Percentiles rank a stretch among this genome's conserved stretches.
Evolutionary conservation across 495 filamentous ascomycete genomes (phyloP).

Genomic region (Neurospora hispaniola): DNA sequence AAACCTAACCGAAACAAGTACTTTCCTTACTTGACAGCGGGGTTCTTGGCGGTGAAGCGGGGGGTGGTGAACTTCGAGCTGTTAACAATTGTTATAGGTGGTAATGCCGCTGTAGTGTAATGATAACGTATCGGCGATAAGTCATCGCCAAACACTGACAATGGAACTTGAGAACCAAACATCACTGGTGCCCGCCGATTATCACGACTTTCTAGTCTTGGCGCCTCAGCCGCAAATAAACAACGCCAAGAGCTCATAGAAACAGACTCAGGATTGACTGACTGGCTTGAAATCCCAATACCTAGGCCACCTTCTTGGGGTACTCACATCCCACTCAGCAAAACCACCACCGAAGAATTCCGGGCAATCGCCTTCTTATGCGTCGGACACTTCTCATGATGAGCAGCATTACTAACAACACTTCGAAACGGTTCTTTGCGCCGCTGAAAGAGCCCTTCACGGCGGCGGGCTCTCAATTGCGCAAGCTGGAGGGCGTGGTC

Average conservation of each 20-base stretch:
- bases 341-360: not conserved
- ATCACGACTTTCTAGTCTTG: not conserved
- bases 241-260: not conserved
- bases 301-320: not conserved
- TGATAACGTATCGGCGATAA: not conserved
- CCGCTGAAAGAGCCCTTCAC: constrained; percentile 24
- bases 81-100: not conserved
- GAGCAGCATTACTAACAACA: not conserved
- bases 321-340: not conserved
- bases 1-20: not conserved
- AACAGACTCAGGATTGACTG: no score
- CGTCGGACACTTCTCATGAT: not conserved
- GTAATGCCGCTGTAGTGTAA: not conserved
- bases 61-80: not conserved
- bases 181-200: not conserved
- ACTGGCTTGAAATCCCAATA: not conserved
- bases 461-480: constrained; percentile 23
- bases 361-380: not conserved
- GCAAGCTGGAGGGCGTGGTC: constrained; percentile 66
- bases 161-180: not conserved
- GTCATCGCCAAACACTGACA: not conserved
- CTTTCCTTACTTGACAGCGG: not conserved
- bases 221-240: not conserved
- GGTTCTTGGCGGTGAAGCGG: not conserved
- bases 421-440: constrained; percentile 15